Base-by-base conservation (phyloP, 1,284 basidiomycete species). In the Porodaedalea pini region DNA sequence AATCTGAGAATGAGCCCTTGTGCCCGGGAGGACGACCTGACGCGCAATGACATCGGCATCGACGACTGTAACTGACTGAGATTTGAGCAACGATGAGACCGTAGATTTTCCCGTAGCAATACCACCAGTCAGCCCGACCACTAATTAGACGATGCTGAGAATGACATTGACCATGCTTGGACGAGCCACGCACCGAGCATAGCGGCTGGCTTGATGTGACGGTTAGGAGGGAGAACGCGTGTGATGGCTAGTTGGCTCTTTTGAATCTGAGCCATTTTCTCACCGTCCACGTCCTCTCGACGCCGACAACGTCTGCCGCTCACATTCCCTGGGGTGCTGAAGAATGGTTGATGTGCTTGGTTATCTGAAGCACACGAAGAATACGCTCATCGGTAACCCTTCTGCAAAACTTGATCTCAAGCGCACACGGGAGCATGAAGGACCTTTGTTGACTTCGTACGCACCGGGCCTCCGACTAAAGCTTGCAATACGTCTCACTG, bases 81-180 rank as follows among this genome's bases (percentile, higher is more conserved):
- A 71, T 60, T 79, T 80, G 45, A 98, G 76, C 39, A 95, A 77
- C 4, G 75, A 73, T 0, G 94, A 93, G 25, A 95, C 95, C 15
- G 94, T 92, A 2, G 94, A 97, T 73, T 98, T 98, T 56, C 94
- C 95, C 0, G 95, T 96, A 32, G 94, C 93, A 61, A 99, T 98
- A 1, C 96, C 94, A 21, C 97, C 97, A 13, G 96, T 98, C 39
- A 99, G 82, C 45, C 96, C 96, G 61, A 98, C 84, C 61, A 98
- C 94, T 96, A 34, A 29, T 31, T 29, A 29, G 45, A 47, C 27
- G 13, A 8, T 13, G 25, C 11, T 47, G 23, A 47, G 45, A 31
- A 47, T 31, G 29, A n/a, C 25, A 31, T 47, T 47, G 25, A 31
- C 7, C 39, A n/a, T 40, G 39, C 15, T 40, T 40, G 39, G 39